Conservation (phyloP, 441 rosid genomes). For the Pelargonium fulgidum region DNA sequence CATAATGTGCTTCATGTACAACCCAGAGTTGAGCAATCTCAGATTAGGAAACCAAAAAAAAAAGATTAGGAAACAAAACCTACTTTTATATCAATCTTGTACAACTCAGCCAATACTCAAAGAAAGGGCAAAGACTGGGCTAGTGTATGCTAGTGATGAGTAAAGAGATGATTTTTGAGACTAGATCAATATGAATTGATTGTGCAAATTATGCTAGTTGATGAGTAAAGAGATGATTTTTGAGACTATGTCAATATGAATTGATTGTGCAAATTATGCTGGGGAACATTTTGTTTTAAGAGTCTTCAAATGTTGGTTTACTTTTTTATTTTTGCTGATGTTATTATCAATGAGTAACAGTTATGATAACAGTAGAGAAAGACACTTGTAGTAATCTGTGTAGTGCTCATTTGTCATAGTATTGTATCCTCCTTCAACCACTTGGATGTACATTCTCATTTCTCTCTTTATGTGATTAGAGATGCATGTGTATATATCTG, state of each 20-base stretch:
- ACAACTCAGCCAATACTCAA: background rate
- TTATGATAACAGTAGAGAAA: no score
- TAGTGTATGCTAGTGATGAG: background rate
- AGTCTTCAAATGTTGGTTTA: no score
- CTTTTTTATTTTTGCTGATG: no score
- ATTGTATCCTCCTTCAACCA: conserved; percentile 1
- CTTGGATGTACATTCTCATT: conserved; percentile 3
- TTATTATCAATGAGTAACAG: no score
- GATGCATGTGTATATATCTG: no score
- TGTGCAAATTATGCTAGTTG: no score
- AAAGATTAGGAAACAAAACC: background rate
- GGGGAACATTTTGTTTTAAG: no score
- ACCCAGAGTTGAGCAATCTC: background rate
- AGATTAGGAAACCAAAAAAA: background rate
- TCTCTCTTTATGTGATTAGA: background rate
- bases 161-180: background rate
- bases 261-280: no score
- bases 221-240: no score
- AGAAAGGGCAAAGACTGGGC: background rate
- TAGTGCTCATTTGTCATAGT: background rate
- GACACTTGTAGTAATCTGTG: background rate
- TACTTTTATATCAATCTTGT: background rate
- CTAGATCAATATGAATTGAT: no score
- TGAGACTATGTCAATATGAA: no score
- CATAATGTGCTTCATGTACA: background rate